Evolutionary conservation across 371 early-diverging fungal species (phyloP), one percentile per base, ranked within the genome.

Genomic region (Mucor irregularis): DNA sequence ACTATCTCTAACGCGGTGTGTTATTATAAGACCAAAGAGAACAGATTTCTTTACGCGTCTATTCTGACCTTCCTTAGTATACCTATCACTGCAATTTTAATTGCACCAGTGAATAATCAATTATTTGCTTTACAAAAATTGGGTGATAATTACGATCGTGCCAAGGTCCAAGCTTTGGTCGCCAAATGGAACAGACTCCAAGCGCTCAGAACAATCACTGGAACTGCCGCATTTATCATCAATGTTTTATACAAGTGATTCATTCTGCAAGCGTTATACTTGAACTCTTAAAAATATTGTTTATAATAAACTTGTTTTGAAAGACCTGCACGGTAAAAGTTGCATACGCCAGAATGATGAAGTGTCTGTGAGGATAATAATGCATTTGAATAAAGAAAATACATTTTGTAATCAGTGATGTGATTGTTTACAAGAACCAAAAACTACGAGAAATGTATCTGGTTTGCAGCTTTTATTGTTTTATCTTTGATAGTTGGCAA

Each of bases 101-200:
- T 63, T 7, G 49, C 31, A 9, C 64, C 58, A 26, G 29, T 53
- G 16, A 63, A 63, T n/a, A 63, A 63, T 34, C 43, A 53, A 21
- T n/a, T 63, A 8, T 58, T 63, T 58, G 58, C 58, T 9, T 10
- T 63, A 44, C 49, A 58, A 11, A 49, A 63, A 11, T 14, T 35
- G 16, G 49, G 44, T 16, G 21, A 26, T 11, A 19, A 34, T 5
- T 54, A 53, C 28, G 50, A 63, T 33, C 31, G 43, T 4, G 30
- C 49, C 5, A 34, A 53, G 17, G 58, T 58, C 0, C 14, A 53
- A n/a, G 13, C 16, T 3, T 35, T 53, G 3, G 28, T 63, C 4
- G 37, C n/a, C 2, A 46, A 58, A 30, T 63, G 64, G 64, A 30
- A 34, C 5, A 43, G 19, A 16, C 16, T 49, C 5, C 64, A 63